Conservation (phyloP, 305 asterid species). For the Solanum hybrid region DNA sequence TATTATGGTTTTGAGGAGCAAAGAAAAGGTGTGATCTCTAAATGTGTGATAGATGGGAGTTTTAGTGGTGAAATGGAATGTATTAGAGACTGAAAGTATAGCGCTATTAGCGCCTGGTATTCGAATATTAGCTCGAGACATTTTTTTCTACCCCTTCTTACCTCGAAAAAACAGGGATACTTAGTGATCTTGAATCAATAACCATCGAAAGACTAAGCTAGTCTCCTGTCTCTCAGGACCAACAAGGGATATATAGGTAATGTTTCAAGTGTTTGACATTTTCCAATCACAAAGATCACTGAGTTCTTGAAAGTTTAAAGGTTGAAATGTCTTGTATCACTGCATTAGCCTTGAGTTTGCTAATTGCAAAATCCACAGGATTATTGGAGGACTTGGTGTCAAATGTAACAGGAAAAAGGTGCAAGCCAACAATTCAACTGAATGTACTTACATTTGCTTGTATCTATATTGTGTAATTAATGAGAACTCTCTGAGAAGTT, state of each 20-base stretch:
- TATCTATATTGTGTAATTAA: background rate
- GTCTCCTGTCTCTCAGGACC: background rate
- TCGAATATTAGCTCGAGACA: background rate
- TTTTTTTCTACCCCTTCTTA: background rate
- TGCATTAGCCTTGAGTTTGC: slow-evolving; percentile 33
- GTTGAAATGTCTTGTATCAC: background rate
- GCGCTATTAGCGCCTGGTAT: background rate
- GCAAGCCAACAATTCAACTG: background rate
- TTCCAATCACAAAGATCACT: background rate
- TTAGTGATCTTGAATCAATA: background rate
- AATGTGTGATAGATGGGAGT: slow-evolving; percentile 54
- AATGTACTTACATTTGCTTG: background rate
- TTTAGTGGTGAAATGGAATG: slow-evolving; percentile 66
- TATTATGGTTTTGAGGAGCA: slow-evolving; percentile 72
- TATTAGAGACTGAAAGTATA: slow-evolving; percentile 31
- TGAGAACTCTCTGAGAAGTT: background rate
- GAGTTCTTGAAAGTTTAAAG: background rate
- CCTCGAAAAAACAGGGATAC: background rate
- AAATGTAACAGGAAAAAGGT: slow-evolving; percentile 9
- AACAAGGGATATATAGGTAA: background rate
- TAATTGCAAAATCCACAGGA: slow-evolving; percentile 43
- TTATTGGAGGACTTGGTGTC: slow-evolving; percentile 29
- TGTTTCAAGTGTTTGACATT: background rate
- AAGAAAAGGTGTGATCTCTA: slow-evolving; percentile 54
- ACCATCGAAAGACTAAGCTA: background rate